Conservation (phyloP, 2,329 filamentous ascomycete species). For the Capronia coronata region DNA sequence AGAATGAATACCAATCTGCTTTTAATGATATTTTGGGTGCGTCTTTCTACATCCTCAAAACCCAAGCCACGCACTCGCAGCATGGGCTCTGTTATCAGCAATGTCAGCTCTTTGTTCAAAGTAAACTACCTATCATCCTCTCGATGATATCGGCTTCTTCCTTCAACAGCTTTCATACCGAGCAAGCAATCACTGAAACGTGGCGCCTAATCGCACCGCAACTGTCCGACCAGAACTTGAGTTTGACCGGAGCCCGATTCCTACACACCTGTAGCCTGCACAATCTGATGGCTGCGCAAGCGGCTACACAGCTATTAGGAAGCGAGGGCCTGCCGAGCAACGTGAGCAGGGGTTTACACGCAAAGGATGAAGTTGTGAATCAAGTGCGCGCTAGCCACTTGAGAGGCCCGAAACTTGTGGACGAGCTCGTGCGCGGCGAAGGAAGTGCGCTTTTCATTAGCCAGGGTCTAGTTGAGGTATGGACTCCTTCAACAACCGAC, state of each 20-base stretch:
- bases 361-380: slow-evolving; percentile 69
- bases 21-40: slow-evolving; percentile 78
- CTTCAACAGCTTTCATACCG: slow-evolving; percentile 54
- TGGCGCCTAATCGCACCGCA: slow-evolving; percentile 58
- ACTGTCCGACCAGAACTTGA: slow-evolving; percentile 58
- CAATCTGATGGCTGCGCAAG: slow-evolving; percentile 69
- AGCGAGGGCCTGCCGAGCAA: slow-evolving; percentile 76
- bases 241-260: slow-evolving; percentile 71
- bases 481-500: slow-evolving; percentile 23
- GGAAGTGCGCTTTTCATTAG: slow-evolving; percentile 85
- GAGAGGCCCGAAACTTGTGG: slow-evolving; percentile 66
- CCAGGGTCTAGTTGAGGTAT: slow-evolving; percentile 65
- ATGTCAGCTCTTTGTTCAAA: slow-evolving; percentile 78
- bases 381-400: slow-evolving; percentile 69
- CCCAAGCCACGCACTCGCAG: slow-evolving; percentile 50
- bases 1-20: slow-evolving; percentile 71
- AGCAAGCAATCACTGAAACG: slow-evolving; percentile 60
- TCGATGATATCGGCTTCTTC: slow-evolving; percentile 51
- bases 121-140: slow-evolving; percentile 60
- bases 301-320: slow-evolving; percentile 72
- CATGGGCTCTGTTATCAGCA: slow-evolving; percentile 47
- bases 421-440: slow-evolving; percentile 80
- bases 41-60: slow-evolving; percentile 80
- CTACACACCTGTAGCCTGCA: slow-evolving; percentile 86
- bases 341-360: slow-evolving; percentile 63